These are phyloP conservation scores for Xylariales sp. DNA, from an alignment of 2,329 filamentous ascomycete species.

Conservation along the genomic window DNA sequence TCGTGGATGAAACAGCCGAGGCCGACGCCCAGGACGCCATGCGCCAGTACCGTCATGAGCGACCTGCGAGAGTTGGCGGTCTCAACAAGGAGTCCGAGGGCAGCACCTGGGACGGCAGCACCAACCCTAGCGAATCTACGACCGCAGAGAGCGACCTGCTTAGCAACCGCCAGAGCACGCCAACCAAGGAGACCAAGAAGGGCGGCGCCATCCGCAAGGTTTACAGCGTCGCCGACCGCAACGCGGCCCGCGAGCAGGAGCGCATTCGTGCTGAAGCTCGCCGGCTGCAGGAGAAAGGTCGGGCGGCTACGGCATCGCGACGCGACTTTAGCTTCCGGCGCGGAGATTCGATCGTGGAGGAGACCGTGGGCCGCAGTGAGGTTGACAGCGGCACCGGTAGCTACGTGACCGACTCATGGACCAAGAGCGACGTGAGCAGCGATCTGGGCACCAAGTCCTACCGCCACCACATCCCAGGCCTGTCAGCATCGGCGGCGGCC, in stretches of 20 bases:
- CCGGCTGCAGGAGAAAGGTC: conserved; percentile 49
- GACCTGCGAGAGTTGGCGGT: conserved; percentile 80
- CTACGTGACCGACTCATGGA: conserved; percentile 1
- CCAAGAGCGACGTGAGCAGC: conserved; percentile 27
- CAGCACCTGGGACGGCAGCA: conserved; percentile 71
- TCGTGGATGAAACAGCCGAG: conserved; percentile 62
- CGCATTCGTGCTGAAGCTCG: conserved; percentile 52
- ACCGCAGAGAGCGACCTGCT: conserved; percentile 59
- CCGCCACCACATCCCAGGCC: conserved; percentile 49
- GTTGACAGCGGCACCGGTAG: conserved; percentile 15
- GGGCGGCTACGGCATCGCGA: conserved; percentile 31
- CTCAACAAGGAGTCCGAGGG: conserved; percentile 80
- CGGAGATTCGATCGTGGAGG: conserved; percentile 26
- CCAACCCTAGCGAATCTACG: conserved; percentile 62
- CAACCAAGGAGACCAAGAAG: conserved; percentile 28
- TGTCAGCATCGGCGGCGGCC: conserved; percentile 27
- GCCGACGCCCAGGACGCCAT: conserved; percentile 64
- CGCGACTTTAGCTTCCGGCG: conserved; percentile 53
- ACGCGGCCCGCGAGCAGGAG: conserved; percentile 46
- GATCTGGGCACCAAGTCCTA: conserved; percentile 56
- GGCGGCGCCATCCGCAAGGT: conserved; percentile 55
- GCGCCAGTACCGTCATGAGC: conserved; percentile 80
- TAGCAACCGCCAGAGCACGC: conserved; percentile 51
- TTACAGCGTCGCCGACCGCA: conserved; percentile 55
- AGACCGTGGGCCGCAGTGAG: conserved; percentile 22